A percentile compares a stretch with the other conserved stretches of the same genome.
Conservation (phyloP, 2,329 filamentous ascomycete genomes). For the Aspergillus calidoustus region DNA sequence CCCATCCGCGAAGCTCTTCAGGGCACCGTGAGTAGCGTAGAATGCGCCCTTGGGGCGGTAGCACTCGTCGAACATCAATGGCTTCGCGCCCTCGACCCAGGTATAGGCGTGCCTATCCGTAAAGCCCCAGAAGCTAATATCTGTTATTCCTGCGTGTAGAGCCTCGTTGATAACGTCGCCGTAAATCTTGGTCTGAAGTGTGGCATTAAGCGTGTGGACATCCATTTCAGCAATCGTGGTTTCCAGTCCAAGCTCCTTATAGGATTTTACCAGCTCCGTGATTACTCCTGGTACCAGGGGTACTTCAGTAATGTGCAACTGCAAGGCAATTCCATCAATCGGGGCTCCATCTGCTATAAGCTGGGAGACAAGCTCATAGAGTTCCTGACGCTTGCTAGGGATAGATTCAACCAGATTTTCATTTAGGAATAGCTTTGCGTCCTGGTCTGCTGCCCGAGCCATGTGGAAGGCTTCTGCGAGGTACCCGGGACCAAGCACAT, state of each 20-base stretch:
- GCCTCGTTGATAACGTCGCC: constrained; percentile 12
- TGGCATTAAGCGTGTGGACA: constrained; percentile 15
- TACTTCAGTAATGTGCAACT: constrained; percentile 13
- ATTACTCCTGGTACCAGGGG: background rate
- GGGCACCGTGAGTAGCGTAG: background rate
- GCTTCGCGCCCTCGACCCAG: constrained; percentile 19
- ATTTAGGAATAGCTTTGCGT: constrained; percentile 20
- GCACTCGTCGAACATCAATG: constrained; percentile 23
- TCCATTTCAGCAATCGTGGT: constrained; percentile 15
- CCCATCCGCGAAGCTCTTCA: background rate
- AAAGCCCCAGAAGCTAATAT: constrained; percentile 17
- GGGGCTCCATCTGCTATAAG: constrained; percentile 11
- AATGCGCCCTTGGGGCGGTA: constrained; percentile 14
- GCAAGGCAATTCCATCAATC: constrained; percentile 12
- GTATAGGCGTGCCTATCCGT: constrained; percentile 24
- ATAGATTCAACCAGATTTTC: constrained; percentile 2
- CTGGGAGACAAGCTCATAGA: constrained; percentile 9
- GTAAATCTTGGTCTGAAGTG: constrained; percentile 16
- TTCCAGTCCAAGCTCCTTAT: constrained; percentile 12
- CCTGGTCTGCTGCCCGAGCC: constrained; percentile 14
- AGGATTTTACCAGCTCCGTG: constrained; percentile 11
- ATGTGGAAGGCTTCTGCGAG: constrained; percentile 17
- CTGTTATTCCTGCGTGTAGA: background rate
- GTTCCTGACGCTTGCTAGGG: constrained; percentile 11
- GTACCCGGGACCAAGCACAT: constrained; percentile 15